A percentile compares a stretch with the other conserved stretches of the same genome.
phyloP scores from a whole-genome alignment of 73 alveolate species.

The Paramecium sexaurelia region DNA sequence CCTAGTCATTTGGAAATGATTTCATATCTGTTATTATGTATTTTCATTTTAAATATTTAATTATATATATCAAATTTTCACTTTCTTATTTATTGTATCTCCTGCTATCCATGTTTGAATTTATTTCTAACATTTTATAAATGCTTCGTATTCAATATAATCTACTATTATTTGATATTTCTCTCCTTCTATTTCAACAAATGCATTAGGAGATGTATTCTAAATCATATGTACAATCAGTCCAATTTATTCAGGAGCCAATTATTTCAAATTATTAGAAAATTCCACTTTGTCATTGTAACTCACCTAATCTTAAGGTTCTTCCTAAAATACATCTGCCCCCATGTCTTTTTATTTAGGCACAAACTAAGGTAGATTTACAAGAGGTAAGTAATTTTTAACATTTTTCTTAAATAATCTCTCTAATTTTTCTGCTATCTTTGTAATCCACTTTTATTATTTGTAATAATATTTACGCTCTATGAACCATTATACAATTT shows the following conservation, averaged over 20 bases:
- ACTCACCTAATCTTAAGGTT: not conserved
- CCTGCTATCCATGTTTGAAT: constrained; percentile 15
- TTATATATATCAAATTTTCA: not conserved
- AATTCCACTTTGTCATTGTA: constrained; percentile 41
- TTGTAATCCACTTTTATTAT: constrained; percentile 34
- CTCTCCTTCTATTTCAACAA: constrained; percentile 10
- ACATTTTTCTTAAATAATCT: constrained; percentile 25
- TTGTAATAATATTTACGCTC: constrained; percentile 38
- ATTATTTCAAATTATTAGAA: constrained; percentile 2
- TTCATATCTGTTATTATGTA: not conserved
- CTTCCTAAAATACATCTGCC: constrained; percentile 42
- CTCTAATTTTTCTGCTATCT: constrained; percentile 47
- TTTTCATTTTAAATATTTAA: not conserved
- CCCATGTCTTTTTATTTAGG: not conserved
- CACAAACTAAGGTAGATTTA: not conserved
- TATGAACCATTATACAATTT: constrained; percentile 71
- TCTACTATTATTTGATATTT: constrained; percentile 32
- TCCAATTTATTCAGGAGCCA: constrained; percentile 10
- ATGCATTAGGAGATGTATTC: constrained; percentile 48
- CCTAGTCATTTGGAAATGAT: constrained; percentile 65
- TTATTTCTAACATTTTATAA: not conserved
- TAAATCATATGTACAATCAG: constrained; percentile 24
- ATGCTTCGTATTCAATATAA: constrained; percentile 19
- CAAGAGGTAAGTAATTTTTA: constrained; percentile 19
- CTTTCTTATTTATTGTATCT: not conserved